Evolutionary conservation across 306 rosid species (phyloP).

Genomic region (Vigna nakashimae): DNA sequence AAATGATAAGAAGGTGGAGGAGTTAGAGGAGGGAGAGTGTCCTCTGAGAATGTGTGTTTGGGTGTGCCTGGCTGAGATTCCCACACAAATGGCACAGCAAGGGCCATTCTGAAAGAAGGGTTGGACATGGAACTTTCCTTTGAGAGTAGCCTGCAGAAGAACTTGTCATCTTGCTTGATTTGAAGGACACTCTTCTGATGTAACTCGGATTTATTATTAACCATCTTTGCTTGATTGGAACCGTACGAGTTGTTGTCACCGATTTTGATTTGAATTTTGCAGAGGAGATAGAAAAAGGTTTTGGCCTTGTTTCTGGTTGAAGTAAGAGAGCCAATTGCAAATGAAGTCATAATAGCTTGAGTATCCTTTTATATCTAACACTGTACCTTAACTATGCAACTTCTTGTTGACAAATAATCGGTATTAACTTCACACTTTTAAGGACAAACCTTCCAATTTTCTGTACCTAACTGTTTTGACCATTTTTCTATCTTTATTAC

Average conservation of each 20-base stretch:
- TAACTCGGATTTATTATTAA: constrained; percentile 48
- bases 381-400: constrained; percentile 15
- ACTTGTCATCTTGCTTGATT: constrained; percentile 66
- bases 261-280: background rate
- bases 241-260: background rate
- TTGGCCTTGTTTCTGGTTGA: constrained; percentile 13
- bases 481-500: constrained; percentile 12
- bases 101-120: constrained; percentile 69
- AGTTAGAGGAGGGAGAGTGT: constrained; percentile 72
- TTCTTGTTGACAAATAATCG: constrained; percentile 21
- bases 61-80: constrained; percentile 94
- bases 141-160: constrained; percentile 68
- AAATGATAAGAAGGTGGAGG: constrained; percentile 82
- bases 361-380: constrained; percentile 33
- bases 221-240: constrained; percentile 47
- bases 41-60: constrained; percentile 54
- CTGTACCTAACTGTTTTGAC: constrained; percentile 31
- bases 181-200: constrained; percentile 58
- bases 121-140: constrained; percentile 70
- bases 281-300: constrained; percentile 11
- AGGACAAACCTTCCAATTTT: background rate
- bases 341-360: constrained; percentile 28
- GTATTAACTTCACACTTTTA: constrained; percentile 15
- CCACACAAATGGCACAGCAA: constrained; percentile 79
- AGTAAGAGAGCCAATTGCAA: constrained; percentile 12